Evolutionary conservation across 306 rosid genomes (phyloP).

Genomic region (Erythrophleum fordii): DNA sequence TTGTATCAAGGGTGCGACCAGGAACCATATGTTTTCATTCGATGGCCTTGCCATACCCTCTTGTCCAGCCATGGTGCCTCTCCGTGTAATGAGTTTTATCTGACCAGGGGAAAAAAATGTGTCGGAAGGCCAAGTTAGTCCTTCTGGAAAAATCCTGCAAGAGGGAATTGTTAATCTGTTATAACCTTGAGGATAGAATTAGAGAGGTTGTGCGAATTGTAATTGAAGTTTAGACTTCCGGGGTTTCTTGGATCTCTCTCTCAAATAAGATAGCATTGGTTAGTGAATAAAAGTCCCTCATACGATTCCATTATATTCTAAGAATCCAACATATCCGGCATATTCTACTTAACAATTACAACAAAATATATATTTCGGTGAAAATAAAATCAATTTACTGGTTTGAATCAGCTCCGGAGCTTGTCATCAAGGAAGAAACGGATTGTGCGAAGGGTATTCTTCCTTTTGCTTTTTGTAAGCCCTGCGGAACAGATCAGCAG

Average conservation of each 20-base stretch:
- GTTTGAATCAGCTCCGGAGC: not conserved
- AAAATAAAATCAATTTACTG: not conserved
- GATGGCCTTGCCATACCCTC: too few relatives aligned
- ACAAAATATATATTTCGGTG: not conserved
- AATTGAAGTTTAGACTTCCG: too few relatives aligned
- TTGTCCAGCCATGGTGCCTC: too few relatives aligned
- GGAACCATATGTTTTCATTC: too few relatives aligned
- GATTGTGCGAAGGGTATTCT: slow-evolving; percentile 79
- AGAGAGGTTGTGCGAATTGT: not conserved
- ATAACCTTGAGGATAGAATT: not conserved
- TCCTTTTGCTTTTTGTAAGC: slow-evolving; percentile 75
- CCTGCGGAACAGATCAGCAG: slow-evolving; percentile 46
- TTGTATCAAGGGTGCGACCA: too few relatives aligned
- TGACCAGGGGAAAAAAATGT: too few relatives aligned
- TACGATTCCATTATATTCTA: not conserved
- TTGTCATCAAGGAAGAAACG: slow-evolving; percentile 73
- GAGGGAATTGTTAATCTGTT: not conserved
- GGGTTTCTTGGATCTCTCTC: not conserved
- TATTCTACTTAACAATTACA: slow-evolving; percentile 20
- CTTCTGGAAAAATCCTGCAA: not conserved
- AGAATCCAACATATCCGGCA: not conserved
- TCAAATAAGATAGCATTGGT: not conserved
- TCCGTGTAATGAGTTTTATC: too few relatives aligned
- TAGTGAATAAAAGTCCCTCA: not conserved
- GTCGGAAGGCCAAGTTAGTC: not conserved